Evolutionary conservation across 345 rosid species (phyloP).

Genomic region (Gossypium thurberi): DNA sequence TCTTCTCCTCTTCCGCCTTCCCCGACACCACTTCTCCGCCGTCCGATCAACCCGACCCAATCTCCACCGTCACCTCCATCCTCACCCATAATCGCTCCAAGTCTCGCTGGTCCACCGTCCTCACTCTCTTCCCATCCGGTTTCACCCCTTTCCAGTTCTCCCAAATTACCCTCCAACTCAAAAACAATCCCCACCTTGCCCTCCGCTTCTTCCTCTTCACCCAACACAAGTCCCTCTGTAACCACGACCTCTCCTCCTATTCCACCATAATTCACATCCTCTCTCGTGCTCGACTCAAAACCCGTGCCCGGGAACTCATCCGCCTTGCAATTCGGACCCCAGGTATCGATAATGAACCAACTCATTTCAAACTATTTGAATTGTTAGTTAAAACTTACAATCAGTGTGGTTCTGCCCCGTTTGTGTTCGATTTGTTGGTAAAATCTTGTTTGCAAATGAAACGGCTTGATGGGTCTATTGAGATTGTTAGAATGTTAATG

Average conservation of each 20-base stretch:
- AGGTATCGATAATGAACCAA: slow-evolving; percentile 13
- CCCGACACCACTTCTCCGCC: slow-evolving; percentile 28
- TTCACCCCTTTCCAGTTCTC: slow-evolving; percentile 60
- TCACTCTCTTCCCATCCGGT: slow-evolving; percentile 46
- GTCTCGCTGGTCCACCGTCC: slow-evolving; percentile 71
- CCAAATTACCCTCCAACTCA: slow-evolving; percentile 44
- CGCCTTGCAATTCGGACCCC: slow-evolving; percentile 41
- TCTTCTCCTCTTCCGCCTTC: slow-evolving; percentile 5
- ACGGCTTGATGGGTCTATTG: slow-evolving; percentile 48
- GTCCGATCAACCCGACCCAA: slow-evolving; percentile 21
- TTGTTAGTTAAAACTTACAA: slow-evolving; percentile 49
- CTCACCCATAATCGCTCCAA: slow-evolving; percentile 79
- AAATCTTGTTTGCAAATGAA: slow-evolving; percentile 57
- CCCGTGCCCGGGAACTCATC: slow-evolving; percentile 40
- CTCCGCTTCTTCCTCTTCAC: slow-evolving; percentile 74
- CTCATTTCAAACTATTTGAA: slow-evolving; percentile 32
- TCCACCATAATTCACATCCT: slow-evolving; percentile 62
- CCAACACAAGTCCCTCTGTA: slow-evolving; percentile 49
- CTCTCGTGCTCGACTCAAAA: slow-evolving; percentile 62
- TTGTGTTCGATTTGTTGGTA: slow-evolving; percentile 70
- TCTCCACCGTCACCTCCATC: slow-evolving; percentile 50
- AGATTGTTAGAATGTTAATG: slow-evolving; percentile 48
- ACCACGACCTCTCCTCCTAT: slow-evolving; percentile 46
- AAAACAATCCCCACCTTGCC: slow-evolving; percentile 58
- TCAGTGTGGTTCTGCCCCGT: slow-evolving; percentile 83